phyloP scores from a whole-genome alignment of 2,329 filamentous ascomycete species.

The Tolypocladium sp. region DNA sequence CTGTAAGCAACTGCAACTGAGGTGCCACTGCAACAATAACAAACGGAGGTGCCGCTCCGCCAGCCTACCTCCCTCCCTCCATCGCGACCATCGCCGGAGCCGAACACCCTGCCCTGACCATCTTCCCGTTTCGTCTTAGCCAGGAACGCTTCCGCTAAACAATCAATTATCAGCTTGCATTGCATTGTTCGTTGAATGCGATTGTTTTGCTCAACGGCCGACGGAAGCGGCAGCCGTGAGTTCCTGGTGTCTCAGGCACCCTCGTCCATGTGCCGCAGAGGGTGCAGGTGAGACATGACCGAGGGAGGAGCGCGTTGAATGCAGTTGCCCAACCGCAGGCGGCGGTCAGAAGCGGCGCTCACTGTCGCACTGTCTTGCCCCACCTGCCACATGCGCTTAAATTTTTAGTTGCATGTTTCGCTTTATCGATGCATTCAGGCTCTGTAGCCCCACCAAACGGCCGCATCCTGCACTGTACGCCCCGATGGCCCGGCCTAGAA shows the following conservation, averaged over 20 bases:
- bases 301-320: background rate
- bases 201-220: background rate
- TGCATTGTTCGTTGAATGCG: background rate
- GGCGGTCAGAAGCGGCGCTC: background rate
- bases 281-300: background rate
- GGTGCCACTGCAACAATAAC: background rate
- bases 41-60: background rate
- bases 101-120: background rate
- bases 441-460: background rate
- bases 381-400: slow-evolving; percentile 5
- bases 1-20: background rate
- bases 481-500: slow-evolving; percentile 8
- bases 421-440: slow-evolving; percentile 2
- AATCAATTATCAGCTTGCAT: background rate
- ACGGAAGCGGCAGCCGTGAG: background rate
- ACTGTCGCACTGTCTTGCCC: slow-evolving; percentile 2
- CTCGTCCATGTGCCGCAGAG: background rate
- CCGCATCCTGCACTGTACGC: background rate
- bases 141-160: background rate
- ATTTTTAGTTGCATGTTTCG: slow-evolving; percentile 1
- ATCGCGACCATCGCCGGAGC: background rate
- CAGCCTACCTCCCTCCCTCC: background rate
- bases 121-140: background rate
- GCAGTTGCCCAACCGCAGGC: background rate
- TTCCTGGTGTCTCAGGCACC: background rate